Evolutionary conservation across 371 early-diverging fungal genomes (phyloP), one percentile per base, ranked within the genome.

Genomic region (Nematocida sp.): DNA sequence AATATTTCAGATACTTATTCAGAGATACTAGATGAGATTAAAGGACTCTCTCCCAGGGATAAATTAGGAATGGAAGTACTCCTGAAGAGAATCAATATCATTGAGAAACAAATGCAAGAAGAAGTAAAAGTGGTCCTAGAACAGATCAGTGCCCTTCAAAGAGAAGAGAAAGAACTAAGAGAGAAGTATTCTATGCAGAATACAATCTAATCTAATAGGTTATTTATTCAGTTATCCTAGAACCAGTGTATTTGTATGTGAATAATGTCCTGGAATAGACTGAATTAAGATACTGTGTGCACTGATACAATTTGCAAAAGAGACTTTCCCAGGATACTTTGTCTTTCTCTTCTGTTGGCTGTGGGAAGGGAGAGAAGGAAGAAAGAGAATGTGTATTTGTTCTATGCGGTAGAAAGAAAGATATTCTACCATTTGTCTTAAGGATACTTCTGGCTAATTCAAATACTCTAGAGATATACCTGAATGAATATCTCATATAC

Each of bases 161-260:
- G 74, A 57, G 74, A 70, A 41, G 61, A 70, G 46, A 60, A 52
- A 48, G 74, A 70, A 61, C 34, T 70, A 35, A n/a, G 51, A 58
- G 49, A 65, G 9, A 1, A 2, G 0, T 0, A 23, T 31, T 31
- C 25, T 32, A 11, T 11, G 43, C 43, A 41, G n/a, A 41, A 41
- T n/a, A 41, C n/a, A n/a, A 11, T 13, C n/a, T 13, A 41, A 41
- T 41, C 9, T n/a, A 41, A n/a, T 41, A n/a, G 9, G n/a, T 41
- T 13, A 11, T 41, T 41, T 13, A 11, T 41, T 11, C 9, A 11
- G 9, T 11, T 41, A 41, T 41, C 55, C 21, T 4, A 53, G 25
- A 29, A 13, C 61, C 2, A 32, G 15, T 29, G 9, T 53, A 34
- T n/a, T 9, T 34, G 55, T 51, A 49, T 29, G 60, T 49, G 19